phyloP scores from a whole-genome alignment of 2,329 filamentous ascomycete genomes.

The Aspergillus tanneri region DNA sequence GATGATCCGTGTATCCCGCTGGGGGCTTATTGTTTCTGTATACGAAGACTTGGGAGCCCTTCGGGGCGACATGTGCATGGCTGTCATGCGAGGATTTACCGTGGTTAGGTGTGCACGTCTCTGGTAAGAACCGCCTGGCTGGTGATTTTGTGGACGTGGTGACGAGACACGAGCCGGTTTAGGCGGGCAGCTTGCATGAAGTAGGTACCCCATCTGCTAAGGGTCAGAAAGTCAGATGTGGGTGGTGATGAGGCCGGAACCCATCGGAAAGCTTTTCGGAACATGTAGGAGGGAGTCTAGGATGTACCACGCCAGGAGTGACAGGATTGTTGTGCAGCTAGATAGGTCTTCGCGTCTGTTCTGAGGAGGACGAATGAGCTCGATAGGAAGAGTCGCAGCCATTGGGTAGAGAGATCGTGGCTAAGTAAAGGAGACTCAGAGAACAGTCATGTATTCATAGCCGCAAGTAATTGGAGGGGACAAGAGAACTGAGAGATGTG shows the following conservation, averaged over 20 bases:
- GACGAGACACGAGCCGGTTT: conserved; percentile 17
- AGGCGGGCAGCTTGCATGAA: conserved; percentile 17
- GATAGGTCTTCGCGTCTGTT: conserved; percentile 19
- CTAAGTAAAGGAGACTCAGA: too few relatives aligned
- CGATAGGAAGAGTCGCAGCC: conserved; percentile 16
- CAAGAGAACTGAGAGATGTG: too few relatives aligned
- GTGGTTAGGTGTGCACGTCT: conserved; percentile 12
- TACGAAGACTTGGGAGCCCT: conserved; percentile 15
- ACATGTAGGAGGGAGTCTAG: conserved; percentile 16
- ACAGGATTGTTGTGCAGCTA: conserved; percentile 19
- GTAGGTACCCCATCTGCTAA: conserved; percentile 18
- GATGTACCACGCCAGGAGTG: conserved; percentile 19
- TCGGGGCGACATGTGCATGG: conserved; percentile 10
- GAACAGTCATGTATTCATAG: too few relatives aligned
- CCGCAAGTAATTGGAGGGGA: too few relatives aligned
- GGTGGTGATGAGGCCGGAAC: conserved; percentile 15
- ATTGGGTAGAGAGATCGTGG: conserved; percentile 7
- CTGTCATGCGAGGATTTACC: conserved; percentile 13
- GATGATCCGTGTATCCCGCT: neutral
- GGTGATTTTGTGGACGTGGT: conserved; percentile 12
- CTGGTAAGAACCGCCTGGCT: conserved; percentile 7
- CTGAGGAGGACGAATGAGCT: conserved; percentile 21
- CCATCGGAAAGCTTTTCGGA: conserved; percentile 14
- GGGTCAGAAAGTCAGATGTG: conserved; percentile 7
- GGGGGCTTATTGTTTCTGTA: conserved; percentile 3